Conservation (phyloP, 306 rosid species). For the Inga leiocalycina region DNA sequence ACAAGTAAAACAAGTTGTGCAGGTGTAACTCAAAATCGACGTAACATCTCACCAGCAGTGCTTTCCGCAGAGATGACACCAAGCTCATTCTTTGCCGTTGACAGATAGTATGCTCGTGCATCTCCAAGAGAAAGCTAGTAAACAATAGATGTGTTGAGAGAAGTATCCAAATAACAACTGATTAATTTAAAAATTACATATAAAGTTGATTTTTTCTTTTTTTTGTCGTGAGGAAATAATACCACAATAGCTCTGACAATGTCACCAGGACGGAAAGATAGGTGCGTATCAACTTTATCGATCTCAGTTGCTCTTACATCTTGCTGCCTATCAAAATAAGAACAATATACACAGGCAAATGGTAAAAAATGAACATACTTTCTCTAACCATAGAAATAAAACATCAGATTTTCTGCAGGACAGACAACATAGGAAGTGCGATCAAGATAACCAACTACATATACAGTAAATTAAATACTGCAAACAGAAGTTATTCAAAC, state of each 20-base stretch:
- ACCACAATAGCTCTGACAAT: slow-evolving; percentile 82
- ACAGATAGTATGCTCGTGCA: slow-evolving; percentile 82
- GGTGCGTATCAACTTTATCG: slow-evolving; percentile 92
- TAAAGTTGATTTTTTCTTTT: neutral
- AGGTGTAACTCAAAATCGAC: slow-evolving; percentile 19
- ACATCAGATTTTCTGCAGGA: neutral
- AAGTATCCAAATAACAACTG: slow-evolving; percentile 14
- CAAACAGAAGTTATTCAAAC: neutral
- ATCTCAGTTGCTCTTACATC: slow-evolving; percentile 97
- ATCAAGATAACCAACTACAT: slow-evolving; percentile 18
- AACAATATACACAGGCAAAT: neutral
- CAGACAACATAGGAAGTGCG: slow-evolving; percentile 7
- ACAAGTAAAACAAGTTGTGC: neutral
- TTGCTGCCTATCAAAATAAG: slow-evolving; percentile 70
- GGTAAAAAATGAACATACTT: slow-evolving; percentile 13
- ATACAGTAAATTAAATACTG: neutral
- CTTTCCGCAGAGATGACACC: slow-evolving; percentile 93
- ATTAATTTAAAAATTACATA: neutral
- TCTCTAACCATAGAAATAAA: neutral
- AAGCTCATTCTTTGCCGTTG: slow-evolving; percentile 92
- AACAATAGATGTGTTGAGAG: slow-evolving; percentile 38
- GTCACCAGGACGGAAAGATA: slow-evolving; percentile 77
- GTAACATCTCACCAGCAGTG: slow-evolving; percentile 63
- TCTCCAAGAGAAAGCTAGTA: slow-evolving; percentile 94
- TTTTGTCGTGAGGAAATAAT: slow-evolving; percentile 40